Conservation (phyloP, 2,329 filamentous ascomycete genomes). For the Monosporascus ibericus region DNA sequence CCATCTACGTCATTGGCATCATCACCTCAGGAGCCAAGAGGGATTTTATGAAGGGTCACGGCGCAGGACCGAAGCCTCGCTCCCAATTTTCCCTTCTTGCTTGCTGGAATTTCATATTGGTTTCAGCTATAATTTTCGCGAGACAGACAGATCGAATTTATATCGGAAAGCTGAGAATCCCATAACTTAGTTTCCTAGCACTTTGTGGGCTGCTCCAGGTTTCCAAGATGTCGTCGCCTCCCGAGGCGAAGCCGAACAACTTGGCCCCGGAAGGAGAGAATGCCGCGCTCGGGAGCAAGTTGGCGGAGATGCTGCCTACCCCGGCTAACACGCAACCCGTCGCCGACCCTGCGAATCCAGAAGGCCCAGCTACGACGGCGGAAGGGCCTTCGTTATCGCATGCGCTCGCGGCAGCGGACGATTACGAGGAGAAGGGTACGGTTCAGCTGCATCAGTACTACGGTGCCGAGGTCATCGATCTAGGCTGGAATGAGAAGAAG, state of each 20-base stretch:
- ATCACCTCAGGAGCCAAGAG: neutral
- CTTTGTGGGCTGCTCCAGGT: neutral
- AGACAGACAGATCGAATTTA: too few species aligned
- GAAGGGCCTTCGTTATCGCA: conserved; percentile 34
- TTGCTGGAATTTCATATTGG: too few species aligned
- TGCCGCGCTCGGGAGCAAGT: conserved; percentile 12
- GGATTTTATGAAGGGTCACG: neutral
- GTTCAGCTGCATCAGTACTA: conserved; percentile 40
- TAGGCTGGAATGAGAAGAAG: conserved; percentile 63
- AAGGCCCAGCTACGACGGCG: conserved; percentile 15
- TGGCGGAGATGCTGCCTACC: conserved; percentile 28
- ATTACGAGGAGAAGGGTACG: conserved; percentile 37
- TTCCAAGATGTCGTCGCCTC: conserved; percentile 9
- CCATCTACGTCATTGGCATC: conserved; percentile 12
- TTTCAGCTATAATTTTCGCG: neutral
- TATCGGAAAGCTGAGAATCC: too few species aligned
- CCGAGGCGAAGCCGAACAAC: conserved; percentile 3
- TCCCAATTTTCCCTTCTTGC: neutral
- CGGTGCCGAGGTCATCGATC: conserved; percentile 52
- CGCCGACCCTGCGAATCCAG: conserved; percentile 18
- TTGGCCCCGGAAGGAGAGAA: conserved; percentile 4
- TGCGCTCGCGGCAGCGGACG: conserved; percentile 32
- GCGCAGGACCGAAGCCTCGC: neutral
- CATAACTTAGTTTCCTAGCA: too few species aligned
- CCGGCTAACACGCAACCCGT: conserved; percentile 25